Percentiles rank a stretch among this genome's conserved stretches.
These are phyloP conservation scores for Nakaseomyces delphensis DNA, from an alignment of 1,139 yeast genomes.

Conservation along the genomic window DNA sequence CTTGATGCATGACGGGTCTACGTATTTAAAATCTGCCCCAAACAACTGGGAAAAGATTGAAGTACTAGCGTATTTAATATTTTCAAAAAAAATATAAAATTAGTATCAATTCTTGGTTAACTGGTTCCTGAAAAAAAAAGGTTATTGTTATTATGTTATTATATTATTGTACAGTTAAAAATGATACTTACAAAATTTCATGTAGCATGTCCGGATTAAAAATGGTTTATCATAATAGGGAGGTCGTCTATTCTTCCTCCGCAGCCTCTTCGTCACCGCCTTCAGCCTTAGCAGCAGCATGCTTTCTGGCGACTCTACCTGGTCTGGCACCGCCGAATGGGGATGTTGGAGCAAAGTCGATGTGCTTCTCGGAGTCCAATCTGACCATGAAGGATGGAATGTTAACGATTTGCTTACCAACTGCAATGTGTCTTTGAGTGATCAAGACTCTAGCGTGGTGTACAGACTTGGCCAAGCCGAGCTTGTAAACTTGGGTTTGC, in stretches of 20 bases:
- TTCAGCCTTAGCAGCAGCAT: slow-evolving; percentile 52
- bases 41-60: too few relatives aligned
- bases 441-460: slow-evolving; percentile 99
- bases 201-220: not conserved
- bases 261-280: slow-evolving; percentile 39
- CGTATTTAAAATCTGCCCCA: too few relatives aligned
- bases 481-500: slow-evolving; percentile 99
- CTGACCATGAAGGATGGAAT: slow-evolving; percentile 99
- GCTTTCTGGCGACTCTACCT: slow-evolving; percentile 99
- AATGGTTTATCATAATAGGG: not conserved
- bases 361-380: slow-evolving; percentile 99
- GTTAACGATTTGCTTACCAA: slow-evolving; percentile 98
- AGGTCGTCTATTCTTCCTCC: slow-evolving; percentile 42
- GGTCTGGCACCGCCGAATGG: slow-evolving; percentile 99
- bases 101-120: too few relatives aligned
- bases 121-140: too few relatives aligned
- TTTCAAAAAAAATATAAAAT: too few relatives aligned
- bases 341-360: slow-evolving; percentile 97
- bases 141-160: too few relatives aligned
- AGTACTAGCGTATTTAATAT: too few relatives aligned
- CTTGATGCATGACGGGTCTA: too few relatives aligned
- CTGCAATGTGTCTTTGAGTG: slow-evolving; percentile 99
- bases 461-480: slow-evolving; percentile 98
- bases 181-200: too few relatives aligned
- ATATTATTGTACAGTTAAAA: too few relatives aligned